A percentile compares a stretch with the other conserved stretches of the same genome.
phyloP scores from a whole-genome alignment of 1,284 basidiomycete species.

The Sanghuangporus weigelae region DNA sequence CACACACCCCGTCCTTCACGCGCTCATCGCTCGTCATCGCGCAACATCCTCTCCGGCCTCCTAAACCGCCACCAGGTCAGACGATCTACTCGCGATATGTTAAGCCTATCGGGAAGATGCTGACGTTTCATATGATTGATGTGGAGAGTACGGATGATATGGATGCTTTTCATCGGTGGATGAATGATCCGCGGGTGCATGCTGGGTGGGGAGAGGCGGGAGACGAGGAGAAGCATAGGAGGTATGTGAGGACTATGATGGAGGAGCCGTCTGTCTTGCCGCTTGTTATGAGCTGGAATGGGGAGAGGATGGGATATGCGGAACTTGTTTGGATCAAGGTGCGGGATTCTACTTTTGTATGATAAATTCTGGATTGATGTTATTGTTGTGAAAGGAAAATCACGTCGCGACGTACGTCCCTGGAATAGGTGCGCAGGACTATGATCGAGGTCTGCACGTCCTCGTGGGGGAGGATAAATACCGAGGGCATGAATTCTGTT shows the following conservation, averaged over 20 bases:
- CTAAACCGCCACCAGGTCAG: constrained; percentile 42
- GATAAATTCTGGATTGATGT: not conserved
- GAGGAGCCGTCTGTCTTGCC: constrained; percentile 41
- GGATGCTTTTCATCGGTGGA: constrained; percentile 45
- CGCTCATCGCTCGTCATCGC: constrained; percentile 36
- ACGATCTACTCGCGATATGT: constrained; percentile 46
- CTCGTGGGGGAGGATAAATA: constrained; percentile 47
- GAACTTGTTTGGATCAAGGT: constrained; percentile 51
- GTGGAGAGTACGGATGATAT: constrained; percentile 36
- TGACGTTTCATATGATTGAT: constrained; percentile 44
- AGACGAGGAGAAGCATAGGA: constrained; percentile 40
- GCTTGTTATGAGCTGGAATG: constrained; percentile 48
- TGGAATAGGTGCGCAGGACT: constrained; percentile 34
- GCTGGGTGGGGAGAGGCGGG: constrained; percentile 48
- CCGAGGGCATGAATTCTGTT: constrained; percentile 38
- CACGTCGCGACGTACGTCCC: constrained; percentile 39
- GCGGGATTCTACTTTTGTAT: constrained; percentile 21
- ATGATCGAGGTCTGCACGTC: constrained; percentile 46
- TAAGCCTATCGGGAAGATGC: constrained; percentile 35
- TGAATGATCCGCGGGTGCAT: constrained; percentile 47
- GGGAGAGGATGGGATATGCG: constrained; percentile 47
- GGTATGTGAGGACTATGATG: constrained; percentile 36
- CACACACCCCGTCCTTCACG: constrained; percentile 41
- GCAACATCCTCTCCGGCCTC: constrained; percentile 48
- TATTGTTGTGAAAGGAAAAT: constrained; percentile 31